Conservation (phyloP, 805 yeast species). For the Alloascoidea africana region DNA sequence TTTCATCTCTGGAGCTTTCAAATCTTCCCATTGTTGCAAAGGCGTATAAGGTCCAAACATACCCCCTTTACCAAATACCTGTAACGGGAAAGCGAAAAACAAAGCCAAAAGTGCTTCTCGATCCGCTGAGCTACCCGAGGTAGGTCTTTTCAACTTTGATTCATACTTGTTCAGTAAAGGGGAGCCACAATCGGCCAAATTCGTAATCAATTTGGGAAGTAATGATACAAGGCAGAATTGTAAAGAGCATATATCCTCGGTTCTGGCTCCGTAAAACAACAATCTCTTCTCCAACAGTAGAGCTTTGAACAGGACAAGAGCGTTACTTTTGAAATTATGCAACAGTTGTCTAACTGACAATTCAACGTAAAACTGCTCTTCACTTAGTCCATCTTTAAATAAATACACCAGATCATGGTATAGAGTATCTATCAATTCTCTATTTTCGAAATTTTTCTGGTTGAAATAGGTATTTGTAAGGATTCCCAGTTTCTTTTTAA, state of each 20-base stretch:
- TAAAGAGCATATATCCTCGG: slow-evolving; percentile 65
- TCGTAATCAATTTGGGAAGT: slow-evolving; percentile 64
- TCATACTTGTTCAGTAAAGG: slow-evolving; percentile 48
- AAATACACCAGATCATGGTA: slow-evolving; percentile 39
- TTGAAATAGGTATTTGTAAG: slow-evolving; percentile 77
- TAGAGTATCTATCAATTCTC: slow-evolving; percentile 47
- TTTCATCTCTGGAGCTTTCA: slow-evolving; percentile 37
- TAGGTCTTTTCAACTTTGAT: slow-evolving; percentile 36
- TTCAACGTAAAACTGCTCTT: slow-evolving; percentile 56
- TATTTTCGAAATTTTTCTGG: slow-evolving; percentile 66
- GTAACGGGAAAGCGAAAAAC: slow-evolving; percentile 85
- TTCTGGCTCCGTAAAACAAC: slow-evolving; percentile 62
- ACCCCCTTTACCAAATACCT: slow-evolving; percentile 73
- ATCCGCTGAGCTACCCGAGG: slow-evolving; percentile 62
- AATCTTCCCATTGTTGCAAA: slow-evolving; percentile 72
- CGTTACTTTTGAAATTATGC: slow-evolving; percentile 37
- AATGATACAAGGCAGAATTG: slow-evolving; percentile 77
- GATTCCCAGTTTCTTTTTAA: slow-evolving; percentile 80
- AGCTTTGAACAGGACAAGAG: slow-evolving; percentile 60
- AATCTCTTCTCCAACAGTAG: slow-evolving; percentile 61
- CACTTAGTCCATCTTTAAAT: slow-evolving; percentile 22
- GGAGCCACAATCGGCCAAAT: slow-evolving; percentile 65
- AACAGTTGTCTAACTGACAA: slow-evolving; percentile 55
- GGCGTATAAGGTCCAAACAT: slow-evolving; percentile 92
- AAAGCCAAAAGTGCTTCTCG: slow-evolving; percentile 55